phyloP scores from a whole-genome alignment of 148 eudicot species.

The Linanthus parryae region DNA sequence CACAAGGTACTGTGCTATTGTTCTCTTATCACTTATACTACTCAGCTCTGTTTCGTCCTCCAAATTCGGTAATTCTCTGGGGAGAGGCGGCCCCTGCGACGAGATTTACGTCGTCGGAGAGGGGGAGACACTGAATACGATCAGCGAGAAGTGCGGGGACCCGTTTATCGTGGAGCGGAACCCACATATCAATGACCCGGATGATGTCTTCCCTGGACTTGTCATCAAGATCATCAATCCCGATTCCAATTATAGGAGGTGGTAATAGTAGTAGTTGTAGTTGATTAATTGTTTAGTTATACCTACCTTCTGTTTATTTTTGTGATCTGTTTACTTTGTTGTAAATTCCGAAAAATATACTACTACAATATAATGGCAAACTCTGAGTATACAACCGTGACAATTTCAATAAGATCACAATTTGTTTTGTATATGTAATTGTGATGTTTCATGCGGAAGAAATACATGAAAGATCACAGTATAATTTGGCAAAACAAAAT shows the following conservation, averaged over 20 bases:
- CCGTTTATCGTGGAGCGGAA: conserved; percentile 36
- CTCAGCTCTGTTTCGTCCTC: not conserved
- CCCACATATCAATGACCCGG: conserved; percentile 42
- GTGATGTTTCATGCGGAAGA: no score
- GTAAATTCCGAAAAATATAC: no score
- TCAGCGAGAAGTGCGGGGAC: conserved; percentile 39
- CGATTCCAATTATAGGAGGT: not conserved
- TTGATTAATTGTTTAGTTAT: no score
- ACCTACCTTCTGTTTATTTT: no score
- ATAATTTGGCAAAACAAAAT: no score
- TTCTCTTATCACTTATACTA: conserved; percentile 3
- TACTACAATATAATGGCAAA: no score
- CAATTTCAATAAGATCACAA: no score
- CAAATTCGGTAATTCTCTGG: not conserved
- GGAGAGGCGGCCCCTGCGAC: conserved; percentile 19
- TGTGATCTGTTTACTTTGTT: no score
- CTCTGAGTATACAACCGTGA: no score
- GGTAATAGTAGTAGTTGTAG: not conserved
- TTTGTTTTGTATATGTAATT: no score
- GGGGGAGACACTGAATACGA: conserved; percentile 37
- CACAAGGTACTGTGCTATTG: conserved; percentile 9
- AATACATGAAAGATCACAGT: no score
- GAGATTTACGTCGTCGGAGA: conserved; percentile 40
- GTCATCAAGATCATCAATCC: conserved; percentile 33
- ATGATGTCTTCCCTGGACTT: conserved; percentile 48